Evolutionary conservation across 805 yeast genomes (phyloP).

Genomic region (Ascoidea asiatica): DNA sequence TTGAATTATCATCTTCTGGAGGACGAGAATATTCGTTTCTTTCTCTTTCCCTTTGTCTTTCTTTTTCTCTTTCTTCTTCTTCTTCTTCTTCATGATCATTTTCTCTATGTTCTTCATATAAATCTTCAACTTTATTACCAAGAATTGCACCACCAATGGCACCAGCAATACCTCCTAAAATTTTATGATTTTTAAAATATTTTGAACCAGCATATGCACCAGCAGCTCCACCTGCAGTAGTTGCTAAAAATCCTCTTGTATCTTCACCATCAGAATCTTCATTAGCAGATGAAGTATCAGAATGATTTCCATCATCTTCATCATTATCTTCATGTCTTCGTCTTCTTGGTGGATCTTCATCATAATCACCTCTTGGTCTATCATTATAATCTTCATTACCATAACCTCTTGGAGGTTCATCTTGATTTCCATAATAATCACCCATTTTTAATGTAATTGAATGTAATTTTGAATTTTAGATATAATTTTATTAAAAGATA

Average conservation of each 20-base stretch:
- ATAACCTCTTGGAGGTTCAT: no score
- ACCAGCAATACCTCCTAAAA: slow-evolving; percentile 34
- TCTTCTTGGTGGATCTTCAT: no score
- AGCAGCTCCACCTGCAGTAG: slow-evolving; percentile 36
- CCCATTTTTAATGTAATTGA: no score
- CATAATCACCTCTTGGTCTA: no score
- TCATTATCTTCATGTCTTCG: no score
- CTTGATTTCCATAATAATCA: no score
- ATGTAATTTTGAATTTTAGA: no score
- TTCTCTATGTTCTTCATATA: background rate
- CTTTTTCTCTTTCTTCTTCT: background rate
- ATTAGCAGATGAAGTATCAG: background rate
- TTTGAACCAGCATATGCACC: slow-evolving; percentile 29
- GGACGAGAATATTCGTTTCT: no score
- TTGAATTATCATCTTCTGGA: no score
- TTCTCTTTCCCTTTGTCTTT: no score
- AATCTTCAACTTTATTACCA: slow-evolving; percentile 35
- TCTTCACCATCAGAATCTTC: slow-evolving; percentile 14
- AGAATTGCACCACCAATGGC: slow-evolving; percentile 41
- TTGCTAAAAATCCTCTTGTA: slow-evolving; percentile 28
- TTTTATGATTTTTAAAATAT: slow-evolving; percentile 17
- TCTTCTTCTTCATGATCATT: background rate
- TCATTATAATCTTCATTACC: no score
- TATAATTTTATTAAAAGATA: no score
- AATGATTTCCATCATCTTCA: background rate